These are phyloP conservation scores for Phoenix roebelenii DNA, from an alignment of 176 grass and related monocot genomes.

Conservation along the genomic window DNA sequence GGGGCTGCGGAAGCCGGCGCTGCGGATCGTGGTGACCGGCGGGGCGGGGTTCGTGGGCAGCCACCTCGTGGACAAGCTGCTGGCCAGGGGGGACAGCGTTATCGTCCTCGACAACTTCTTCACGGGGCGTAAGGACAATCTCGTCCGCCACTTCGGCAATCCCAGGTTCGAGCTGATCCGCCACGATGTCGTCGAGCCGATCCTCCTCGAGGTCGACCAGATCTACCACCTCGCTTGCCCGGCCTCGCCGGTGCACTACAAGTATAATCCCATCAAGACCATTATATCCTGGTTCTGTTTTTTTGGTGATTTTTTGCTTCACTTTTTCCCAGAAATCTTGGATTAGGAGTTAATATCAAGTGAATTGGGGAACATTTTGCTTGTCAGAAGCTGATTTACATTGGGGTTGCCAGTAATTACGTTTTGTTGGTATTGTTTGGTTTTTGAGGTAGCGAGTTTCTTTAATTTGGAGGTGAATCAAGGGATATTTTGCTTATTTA, in stretches of 20 bases:
- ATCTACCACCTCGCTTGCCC: constrained; percentile 99
- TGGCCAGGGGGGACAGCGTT: constrained; percentile 74
- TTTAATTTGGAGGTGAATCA: too few relatives aligned
- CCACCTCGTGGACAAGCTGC: constrained; percentile 76
- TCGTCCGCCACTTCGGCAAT: constrained; percentile 75
- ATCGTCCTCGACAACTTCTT: constrained; percentile 99
- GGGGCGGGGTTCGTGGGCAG: constrained; percentile 86
- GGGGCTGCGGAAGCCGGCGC: constrained; percentile 42
- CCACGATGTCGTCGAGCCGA: constrained; percentile 89
- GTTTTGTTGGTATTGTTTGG: too few relatives aligned
- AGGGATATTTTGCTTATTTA: too few relatives aligned
- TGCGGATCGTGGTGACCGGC: constrained; percentile 69
- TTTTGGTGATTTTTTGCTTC: not conserved
- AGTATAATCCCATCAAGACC: constrained; percentile 95
- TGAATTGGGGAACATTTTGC: too few relatives aligned
- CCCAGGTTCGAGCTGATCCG: constrained; percentile 82
- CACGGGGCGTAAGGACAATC: constrained; percentile 83
- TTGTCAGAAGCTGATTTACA: too few relatives aligned
- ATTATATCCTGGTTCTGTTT: constrained; percentile 67
- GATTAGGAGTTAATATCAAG: not conserved
- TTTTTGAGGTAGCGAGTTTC: too few relatives aligned
- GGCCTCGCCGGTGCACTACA: constrained; percentile 89
- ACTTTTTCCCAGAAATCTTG: constrained; percentile 1
- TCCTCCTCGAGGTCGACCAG: constrained; percentile 97
- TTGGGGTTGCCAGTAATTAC: too few relatives aligned